Base-by-base conservation (phyloP, 2,329 filamentous ascomycete genomes). In the Trichoderma oligosporum region DNA sequence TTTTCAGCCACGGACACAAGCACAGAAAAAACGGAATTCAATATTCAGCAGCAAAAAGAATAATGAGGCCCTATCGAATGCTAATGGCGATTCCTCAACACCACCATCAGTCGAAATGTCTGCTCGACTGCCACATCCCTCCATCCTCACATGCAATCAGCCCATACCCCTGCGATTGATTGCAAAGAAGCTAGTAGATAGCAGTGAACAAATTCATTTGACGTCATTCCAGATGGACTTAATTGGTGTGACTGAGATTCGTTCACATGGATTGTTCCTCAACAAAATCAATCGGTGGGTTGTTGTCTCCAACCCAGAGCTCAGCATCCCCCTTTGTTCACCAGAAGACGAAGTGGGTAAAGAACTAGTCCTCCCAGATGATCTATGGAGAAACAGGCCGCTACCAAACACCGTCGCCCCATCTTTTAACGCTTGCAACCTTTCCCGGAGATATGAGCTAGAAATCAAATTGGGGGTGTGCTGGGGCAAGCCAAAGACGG, bases 391-490 rank as follows among this genome's bases (percentile, higher is more conserved):
- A 61, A 77, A 78, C 38, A 78, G 83, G 48, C 77, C 84, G 0
- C 76, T 97, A 5, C 94, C 93, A 2, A 94, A 90, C 69, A 93
- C 89, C 0, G 84, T 99, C 9, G 86, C 91, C 8, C 94, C 94
- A 0, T 87, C 85, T 0, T 99, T 99, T 68, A 79, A 84, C 47
- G 90, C 91, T 1, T 99, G 94, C 73, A 97, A 97, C 70, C 82
- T 97, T 47, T 81, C 82, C 51, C 83, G 93, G 25, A 80, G 76
- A 51, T 97, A 99, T 70, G 87, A 92, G 68, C 74, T 99, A 35
- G 91, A 97, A 71, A 76, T 97, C 38, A 85, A 85, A 59, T 76
- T 96, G 7, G 91, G 91, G 1, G 71, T 97, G 35, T 84, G 84
- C 57, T 92, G 90, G 78, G 88, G 88, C 6, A 80, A 81, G 27